These are phyloP conservation scores for Phlebopus sp. DNA, from an alignment of 1,284 basidiomycete genomes.

Conservation along the genomic window DNA sequence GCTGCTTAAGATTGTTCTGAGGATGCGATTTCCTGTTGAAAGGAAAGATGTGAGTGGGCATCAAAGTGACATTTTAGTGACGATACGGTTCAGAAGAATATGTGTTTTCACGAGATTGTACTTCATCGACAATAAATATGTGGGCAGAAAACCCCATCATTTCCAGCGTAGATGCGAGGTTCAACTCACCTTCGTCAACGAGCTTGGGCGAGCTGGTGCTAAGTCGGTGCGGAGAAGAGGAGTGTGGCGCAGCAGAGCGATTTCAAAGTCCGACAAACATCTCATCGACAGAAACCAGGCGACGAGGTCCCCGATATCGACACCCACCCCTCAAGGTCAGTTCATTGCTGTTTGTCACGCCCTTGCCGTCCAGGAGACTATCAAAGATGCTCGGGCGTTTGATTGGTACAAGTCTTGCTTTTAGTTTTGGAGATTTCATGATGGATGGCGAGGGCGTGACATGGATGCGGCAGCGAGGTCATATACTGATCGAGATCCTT, in stretches of 20 bases:
- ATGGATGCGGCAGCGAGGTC: conserved; percentile 32
- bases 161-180: conserved; percentile 8
- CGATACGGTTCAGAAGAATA: conserved; percentile 7
- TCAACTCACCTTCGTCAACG: not conserved
- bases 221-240: not conserved
- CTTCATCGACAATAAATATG: conserved; percentile 74
- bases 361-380: conserved; percentile 17
- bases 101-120: conserved; percentile 46
- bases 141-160: conserved; percentile 50
- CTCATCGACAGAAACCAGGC: conserved; percentile 9
- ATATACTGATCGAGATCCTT: conserved; percentile 20
- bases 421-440: conserved; percentile 32
- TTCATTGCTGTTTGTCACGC: conserved; percentile 29
- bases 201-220: conserved; percentile 7
- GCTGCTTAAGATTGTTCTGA: too few species aligned
- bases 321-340: conserved; percentile 65
- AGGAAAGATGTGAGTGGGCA: conserved; percentile 3
- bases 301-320: conserved; percentile 40
- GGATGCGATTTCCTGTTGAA: not conserved
- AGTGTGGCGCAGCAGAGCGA: conserved; percentile 15
- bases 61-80: not conserved
- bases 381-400: conserved; percentile 9
- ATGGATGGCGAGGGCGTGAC: conserved; percentile 45
- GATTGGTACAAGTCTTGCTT: conserved; percentile 32
- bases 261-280: conserved; percentile 28